Evolutionary conservation across 805 yeast species (phyloP), one percentile per base, ranked within the genome.

Genomic region (Cyberlindnera mrakii): DNA sequence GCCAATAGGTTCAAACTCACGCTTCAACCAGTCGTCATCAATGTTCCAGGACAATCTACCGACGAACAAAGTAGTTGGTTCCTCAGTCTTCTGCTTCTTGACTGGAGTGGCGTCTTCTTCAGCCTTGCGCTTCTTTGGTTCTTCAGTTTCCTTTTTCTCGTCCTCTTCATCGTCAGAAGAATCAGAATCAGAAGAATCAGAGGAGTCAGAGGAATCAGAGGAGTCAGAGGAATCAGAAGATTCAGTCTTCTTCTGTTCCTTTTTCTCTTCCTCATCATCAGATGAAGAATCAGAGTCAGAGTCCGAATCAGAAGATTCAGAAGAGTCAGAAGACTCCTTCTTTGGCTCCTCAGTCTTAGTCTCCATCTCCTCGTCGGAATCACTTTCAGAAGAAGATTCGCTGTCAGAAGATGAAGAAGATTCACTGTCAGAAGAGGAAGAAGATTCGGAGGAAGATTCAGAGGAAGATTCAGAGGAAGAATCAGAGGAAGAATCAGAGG

Each of bases 31-130:
- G 47, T 82, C 95, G 64, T 90, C 97, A 62, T 93, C 99, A 60
- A 93, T 78, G 67, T 81, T 85, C 98, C 98, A 93, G 17, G 98
- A 89, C 60, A 93, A 78, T 73, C 98, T 83, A 60, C 99, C 99
- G 52, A 90, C 98, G 60, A 93, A 93, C 53, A 93, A 67, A 48
- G 98, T 91, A 47, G 91, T 85, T 57, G 89, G 83, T 68, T 83
- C 95, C 27, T 63, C 65, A 41, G 55, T 58, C 55, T 61, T 64
- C 51, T 58, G 53, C 67, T 70, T 42, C 68, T 52, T 57, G 19
- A 53, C 58, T 55, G 62, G 57, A 48, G 65, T 49, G 35, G 50
- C 51, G 46, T 61, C 67, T 43, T 60, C 70, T 48, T 64, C 68
- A 41, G 55, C 59, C 50, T 61, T 62, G 53, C 61, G 52, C 67